phyloP scores from a whole-genome alignment of 192 early-diverging fungal species.

The Glomus cerebriforme region DNA sequence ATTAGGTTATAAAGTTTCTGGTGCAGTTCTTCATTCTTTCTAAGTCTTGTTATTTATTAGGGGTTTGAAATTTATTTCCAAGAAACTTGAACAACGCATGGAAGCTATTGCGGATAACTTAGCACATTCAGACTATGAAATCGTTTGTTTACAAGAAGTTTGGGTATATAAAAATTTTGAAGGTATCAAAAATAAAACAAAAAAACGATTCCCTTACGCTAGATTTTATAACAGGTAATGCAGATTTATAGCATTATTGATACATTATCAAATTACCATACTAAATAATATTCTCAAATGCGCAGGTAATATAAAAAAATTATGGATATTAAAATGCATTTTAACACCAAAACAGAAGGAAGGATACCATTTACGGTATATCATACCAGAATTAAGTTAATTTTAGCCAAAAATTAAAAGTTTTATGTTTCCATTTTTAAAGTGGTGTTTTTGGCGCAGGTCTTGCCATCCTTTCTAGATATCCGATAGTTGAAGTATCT shows the following conservation, averaged over 20 bases:
- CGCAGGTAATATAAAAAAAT: too few relatives aligned
- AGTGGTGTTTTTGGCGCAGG: constrained; percentile 48
- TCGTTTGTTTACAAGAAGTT: constrained; percentile 52
- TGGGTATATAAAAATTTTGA: constrained; percentile 48
- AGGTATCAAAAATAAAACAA: constrained; percentile 31
- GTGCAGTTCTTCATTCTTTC: background rate
- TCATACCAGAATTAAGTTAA: constrained; percentile 31
- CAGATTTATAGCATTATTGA: constrained; percentile 13
- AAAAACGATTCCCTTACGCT: constrained; percentile 34
- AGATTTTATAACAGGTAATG: constrained; percentile 46
- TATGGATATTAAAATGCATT: too few relatives aligned
- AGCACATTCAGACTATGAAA: constrained; percentile 36
- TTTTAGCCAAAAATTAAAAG: constrained; percentile 30
- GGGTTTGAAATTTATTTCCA: constrained; percentile 50
- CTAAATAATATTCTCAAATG: too few relatives aligned
- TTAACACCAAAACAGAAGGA: too few relatives aligned
- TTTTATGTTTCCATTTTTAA: constrained; percentile 22
- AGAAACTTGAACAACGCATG: constrained; percentile 47
- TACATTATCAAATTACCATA: background rate
- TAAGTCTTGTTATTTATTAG: constrained; percentile 21
- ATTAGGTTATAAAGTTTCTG: background rate
- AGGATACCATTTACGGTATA: background rate
- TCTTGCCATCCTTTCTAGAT: constrained; percentile 46
- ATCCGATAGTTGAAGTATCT: constrained; percentile 45
- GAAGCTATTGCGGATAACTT: constrained; percentile 52